These are phyloP conservation scores for Populus hybrid DNA, from an alignment of 441 rosid genomes.

Conservation along the genomic window DNA sequence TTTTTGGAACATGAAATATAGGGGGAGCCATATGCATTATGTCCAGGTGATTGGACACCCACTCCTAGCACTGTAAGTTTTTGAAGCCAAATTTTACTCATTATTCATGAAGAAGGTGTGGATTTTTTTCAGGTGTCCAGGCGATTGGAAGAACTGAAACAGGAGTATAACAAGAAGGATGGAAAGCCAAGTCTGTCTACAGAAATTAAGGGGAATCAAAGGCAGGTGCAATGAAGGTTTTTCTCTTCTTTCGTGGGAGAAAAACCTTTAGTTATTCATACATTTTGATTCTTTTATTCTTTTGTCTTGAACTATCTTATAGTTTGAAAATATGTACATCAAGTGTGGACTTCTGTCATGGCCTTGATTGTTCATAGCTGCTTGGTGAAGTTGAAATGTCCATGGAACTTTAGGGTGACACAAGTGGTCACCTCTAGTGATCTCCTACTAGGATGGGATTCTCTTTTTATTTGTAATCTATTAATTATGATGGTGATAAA, in stretches of 20 bases:
- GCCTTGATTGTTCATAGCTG: not conserved
- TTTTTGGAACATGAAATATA: not conserved
- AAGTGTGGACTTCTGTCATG: not conserved
- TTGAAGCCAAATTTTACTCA: not conserved
- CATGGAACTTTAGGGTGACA: not conserved
- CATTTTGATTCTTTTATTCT: not conserved
- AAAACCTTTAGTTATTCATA: not conserved
- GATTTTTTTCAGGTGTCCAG: conserved; percentile 50
- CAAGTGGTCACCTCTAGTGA: not conserved
- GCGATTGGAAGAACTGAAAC: conserved; percentile 65
- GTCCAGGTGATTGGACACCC: not conserved
- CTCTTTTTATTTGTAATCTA: not conserved
- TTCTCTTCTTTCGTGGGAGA: not conserved
- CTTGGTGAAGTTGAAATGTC: not conserved
- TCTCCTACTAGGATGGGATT: not conserved
- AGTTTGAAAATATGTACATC: not conserved
- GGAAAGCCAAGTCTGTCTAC: conserved; percentile 35
- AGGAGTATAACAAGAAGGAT: conserved; percentile 44
- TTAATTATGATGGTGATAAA: not conserved
- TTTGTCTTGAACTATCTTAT: not conserved
- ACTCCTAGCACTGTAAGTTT: not conserved
- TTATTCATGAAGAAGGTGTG: not conserved
- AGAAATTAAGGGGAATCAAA: conserved; percentile 26
- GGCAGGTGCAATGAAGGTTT: conserved; percentile 17
- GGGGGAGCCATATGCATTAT: too few relatives aligned